Evolutionary conservation across 2,329 filamentous ascomycete species (phyloP).

Genomic region (Penicillium sp.): DNA sequence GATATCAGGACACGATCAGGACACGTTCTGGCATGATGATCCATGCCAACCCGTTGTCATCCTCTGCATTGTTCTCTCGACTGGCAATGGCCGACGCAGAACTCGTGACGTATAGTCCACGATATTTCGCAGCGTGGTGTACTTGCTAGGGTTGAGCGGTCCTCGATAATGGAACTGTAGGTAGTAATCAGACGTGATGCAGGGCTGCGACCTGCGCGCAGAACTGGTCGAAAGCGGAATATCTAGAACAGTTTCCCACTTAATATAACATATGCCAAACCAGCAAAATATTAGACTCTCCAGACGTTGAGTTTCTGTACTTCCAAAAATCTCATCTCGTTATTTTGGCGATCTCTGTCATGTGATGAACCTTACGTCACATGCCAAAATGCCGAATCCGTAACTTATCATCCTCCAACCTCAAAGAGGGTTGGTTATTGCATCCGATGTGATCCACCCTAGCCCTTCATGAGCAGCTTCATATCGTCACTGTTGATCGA

Average conservation of each 20-base stretch:
- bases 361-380: slow-evolving; percentile 20
- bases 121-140: background rate
- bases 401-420: background rate
- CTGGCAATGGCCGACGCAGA: background rate
- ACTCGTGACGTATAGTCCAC: background rate
- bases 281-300: background rate
- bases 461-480: slow-evolving; percentile 43
- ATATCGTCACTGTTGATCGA: slow-evolving; percentile 43
- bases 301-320: background rate
- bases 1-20: background rate
- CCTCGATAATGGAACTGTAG: background rate
- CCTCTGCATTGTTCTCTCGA: background rate
- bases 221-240: slow-evolving; percentile 1
- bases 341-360: background rate
- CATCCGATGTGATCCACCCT: slow-evolving; percentile 17
- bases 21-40: background rate
- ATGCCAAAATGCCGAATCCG: slow-evolving; percentile 3
- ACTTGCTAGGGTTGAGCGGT: background rate
- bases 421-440: slow-evolving; percentile 1
- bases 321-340: background rate
- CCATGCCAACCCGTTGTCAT: background rate
- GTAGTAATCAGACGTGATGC: background rate
- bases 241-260: background rate
- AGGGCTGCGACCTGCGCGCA: background rate
- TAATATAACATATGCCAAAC: background rate